Evolutionary conservation across 768 basidiomycete species (phyloP).

Genomic region (Phaeotremella fagi): DNA sequence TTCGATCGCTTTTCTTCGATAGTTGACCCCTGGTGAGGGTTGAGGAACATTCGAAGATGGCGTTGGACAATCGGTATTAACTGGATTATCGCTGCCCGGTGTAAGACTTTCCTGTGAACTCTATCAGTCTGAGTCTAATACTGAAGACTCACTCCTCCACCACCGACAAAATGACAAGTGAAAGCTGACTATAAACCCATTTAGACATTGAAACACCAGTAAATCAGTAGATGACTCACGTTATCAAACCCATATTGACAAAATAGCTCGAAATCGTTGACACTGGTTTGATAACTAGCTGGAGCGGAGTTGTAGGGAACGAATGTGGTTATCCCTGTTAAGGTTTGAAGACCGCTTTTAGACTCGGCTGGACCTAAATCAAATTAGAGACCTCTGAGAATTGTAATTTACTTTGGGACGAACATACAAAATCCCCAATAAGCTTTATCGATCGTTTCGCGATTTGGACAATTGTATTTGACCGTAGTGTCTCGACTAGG

Average conservation of each 20-base stretch:
- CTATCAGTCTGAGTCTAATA: background rate
- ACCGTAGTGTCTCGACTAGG: background rate
- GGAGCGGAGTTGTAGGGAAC: background rate
- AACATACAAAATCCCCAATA: constrained; percentile 4
- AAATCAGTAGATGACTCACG: background rate
- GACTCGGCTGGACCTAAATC: no score
- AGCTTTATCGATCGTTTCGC: constrained; percentile 4
- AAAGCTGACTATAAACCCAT: background rate
- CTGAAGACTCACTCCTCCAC: background rate
- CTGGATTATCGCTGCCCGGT: background rate
- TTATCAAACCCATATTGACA: background rate
- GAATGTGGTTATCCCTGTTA: background rate
- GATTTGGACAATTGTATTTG: constrained; percentile 5
- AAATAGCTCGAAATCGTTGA: background rate
- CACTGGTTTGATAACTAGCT: background rate
- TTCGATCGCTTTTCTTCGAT: background rate
- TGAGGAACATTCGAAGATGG: background rate
- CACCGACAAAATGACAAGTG: background rate
- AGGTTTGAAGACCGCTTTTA: no score
- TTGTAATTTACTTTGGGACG: no score
- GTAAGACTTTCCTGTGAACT: background rate
- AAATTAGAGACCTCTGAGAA: no score
- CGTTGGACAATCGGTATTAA: background rate
- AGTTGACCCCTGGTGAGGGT: background rate
- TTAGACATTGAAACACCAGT: no score